These are phyloP conservation scores for Liquidambar formosana DNA, from an alignment of 164 flowering plant genomes.

Conservation along the genomic window DNA sequence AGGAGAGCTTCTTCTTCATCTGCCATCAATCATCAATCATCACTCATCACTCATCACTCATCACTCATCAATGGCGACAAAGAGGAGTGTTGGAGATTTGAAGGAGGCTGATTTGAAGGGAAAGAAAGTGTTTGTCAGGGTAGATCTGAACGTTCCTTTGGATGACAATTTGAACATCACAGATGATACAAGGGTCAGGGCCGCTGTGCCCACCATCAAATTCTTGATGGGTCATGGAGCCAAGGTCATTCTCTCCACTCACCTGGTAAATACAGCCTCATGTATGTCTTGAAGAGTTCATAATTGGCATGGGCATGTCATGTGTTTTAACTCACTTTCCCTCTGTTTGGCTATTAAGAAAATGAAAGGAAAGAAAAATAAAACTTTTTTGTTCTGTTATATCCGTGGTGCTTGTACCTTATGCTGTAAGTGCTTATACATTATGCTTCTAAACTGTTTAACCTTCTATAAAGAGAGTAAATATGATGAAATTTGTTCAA, in stretches of 20 bases:
- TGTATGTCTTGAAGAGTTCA: too few species aligned
- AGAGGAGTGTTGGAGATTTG: slow-evolving; percentile 46
- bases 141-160: slow-evolving; percentile 54
- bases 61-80: slow-evolving; percentile 23
- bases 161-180: slow-evolving; percentile 47
- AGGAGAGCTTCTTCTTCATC: too few species aligned
- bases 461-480: too few species aligned
- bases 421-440: too few species aligned
- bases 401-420: too few species aligned
- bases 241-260: slow-evolving; percentile 42
- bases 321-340: not conserved
- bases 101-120: slow-evolving; percentile 46
- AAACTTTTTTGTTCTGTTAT: too few species aligned
- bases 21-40: too few species aligned
- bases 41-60: too few species aligned
- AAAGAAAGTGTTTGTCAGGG: slow-evolving; percentile 50
- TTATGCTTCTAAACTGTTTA: too few species aligned
- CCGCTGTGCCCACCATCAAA: slow-evolving; percentile 57
- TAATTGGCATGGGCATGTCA: not conserved
- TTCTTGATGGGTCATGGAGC: slow-evolving; percentile 41
- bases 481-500: too few species aligned
- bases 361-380: too few species aligned
- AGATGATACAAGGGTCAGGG: slow-evolving; percentile 48
- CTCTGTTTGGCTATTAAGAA: not conserved
- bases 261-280: slow-evolving; percentile 27